A percentile compares a stretch with the other conserved stretches of the same genome.
phyloP scores from a whole-genome alignment of 768 basidiomycete genomes.

The Pisolithus marmoratus region DNA sequence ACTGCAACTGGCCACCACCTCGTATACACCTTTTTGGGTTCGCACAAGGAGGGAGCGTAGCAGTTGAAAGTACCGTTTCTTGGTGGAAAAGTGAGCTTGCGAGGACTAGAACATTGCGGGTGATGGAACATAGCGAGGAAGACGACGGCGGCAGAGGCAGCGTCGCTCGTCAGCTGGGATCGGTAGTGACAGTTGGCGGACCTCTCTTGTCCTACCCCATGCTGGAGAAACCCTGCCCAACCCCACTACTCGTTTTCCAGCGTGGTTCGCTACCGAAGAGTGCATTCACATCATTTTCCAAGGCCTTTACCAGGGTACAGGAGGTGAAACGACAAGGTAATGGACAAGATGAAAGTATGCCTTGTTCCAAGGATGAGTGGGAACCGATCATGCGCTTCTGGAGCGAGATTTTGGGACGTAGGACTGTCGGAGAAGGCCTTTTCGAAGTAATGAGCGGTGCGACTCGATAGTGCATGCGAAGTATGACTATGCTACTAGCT shows the following conservation, averaged over 20 bases:
- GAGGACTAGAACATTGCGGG: not conserved
- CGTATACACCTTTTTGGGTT: constrained; percentile 88
- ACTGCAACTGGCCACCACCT: constrained; percentile 59
- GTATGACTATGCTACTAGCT: no score
- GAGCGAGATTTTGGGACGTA: constrained; percentile 58
- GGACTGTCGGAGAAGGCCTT: constrained; percentile 54
- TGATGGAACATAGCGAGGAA: constrained; percentile 4
- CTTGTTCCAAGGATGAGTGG: constrained; percentile 71
- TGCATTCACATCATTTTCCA: constrained; percentile 50
- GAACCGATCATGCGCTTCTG: constrained; percentile 82
- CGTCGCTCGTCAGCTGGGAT: constrained; percentile 44
- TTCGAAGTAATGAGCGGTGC: constrained; percentile 58
- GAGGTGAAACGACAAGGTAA: constrained; percentile 42
- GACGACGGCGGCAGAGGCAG: constrained; percentile 1
- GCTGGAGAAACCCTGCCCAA: constrained; percentile 42
- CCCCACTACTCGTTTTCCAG: constrained; percentile 58
- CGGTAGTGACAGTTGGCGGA: constrained; percentile 64
- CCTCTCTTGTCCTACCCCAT: constrained; percentile 79
- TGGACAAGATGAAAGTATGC: constrained; percentile 56
- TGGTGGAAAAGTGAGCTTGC: constrained; percentile 43
- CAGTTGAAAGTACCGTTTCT: constrained; percentile 56
- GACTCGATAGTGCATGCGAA: not conserved
- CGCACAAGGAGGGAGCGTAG: constrained; percentile 80
- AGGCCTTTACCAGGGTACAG: constrained; percentile 46
- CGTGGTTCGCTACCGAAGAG: constrained; percentile 42